These are phyloP conservation scores for Phlegmacium glaucopus DNA, from an alignment of 768 basidiomycete genomes.

Conservation along the genomic window DNA sequence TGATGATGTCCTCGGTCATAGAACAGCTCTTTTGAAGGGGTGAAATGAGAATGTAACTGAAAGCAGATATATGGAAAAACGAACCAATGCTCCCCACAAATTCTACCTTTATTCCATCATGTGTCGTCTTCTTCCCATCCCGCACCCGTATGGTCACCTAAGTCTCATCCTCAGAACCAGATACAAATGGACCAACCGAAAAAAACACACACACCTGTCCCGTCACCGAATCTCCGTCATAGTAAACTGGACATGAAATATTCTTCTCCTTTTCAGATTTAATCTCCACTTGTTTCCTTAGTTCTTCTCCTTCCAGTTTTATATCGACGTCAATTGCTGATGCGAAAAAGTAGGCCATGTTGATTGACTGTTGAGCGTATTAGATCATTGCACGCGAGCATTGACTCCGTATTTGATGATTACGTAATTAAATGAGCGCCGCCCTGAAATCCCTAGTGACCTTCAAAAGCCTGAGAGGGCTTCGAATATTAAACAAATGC, in stretches of 20 bases:
- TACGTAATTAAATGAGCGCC: too few species aligned
- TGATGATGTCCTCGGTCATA: conserved; percentile 98
- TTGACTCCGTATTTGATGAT: too few species aligned
- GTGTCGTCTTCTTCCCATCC: conserved; percentile 92
- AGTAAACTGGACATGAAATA: conserved; percentile 87
- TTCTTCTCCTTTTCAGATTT: conserved; percentile 88
- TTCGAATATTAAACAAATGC: too few species aligned
- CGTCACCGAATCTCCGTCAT: conserved; percentile 89
- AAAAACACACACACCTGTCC: conserved; percentile 60
- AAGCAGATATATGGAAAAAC: too few species aligned
- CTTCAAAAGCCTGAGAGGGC: too few species aligned
- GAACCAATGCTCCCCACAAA: conserved; percentile 93
- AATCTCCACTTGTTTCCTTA: conserved; percentile 84
- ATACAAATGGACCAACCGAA: not conserved
- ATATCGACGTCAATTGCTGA: conserved; percentile 91
- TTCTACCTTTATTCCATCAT: conserved; percentile 97
- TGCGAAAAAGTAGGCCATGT: conserved; percentile 90
- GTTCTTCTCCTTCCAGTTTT: conserved; percentile 82
- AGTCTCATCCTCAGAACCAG: not conserved
- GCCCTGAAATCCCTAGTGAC: too few species aligned
- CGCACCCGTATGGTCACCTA: conserved; percentile 85
- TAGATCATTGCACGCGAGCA: too few species aligned
- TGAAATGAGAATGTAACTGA: not conserved
- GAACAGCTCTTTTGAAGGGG: conserved; percentile 62
- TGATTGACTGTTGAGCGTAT: not conserved